Base-by-base conservation (phyloP, 2,329 filamentous ascomycete species). In the Fusarium verticillioides region DNA sequence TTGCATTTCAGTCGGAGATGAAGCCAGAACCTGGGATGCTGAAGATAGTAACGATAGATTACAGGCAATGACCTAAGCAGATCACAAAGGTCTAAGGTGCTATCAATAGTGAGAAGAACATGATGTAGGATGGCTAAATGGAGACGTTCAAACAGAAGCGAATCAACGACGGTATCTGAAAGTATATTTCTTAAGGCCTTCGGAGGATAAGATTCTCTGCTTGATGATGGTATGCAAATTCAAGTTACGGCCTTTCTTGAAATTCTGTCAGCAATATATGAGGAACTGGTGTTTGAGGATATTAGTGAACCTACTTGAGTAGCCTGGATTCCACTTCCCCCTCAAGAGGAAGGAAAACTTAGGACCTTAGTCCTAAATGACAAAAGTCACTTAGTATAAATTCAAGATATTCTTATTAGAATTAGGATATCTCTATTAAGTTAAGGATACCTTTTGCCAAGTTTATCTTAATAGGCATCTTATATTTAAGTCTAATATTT, bases 111-210 rank as follows among this genome's bases (percentile, higher is more conserved):
- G 16, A 60, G 16, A 11, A 64, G 37, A 19, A 60, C 21, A 1
- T 60, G 30, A n/a, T 60, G 19, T 5, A 57, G 9, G 9, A 59
- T 12, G 52, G 52, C 54, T 3, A 28, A 44, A 7, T 42, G 34
- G 28, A 62, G 26, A 13, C 37, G 28, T 40, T 62, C 34, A 3
- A 47, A 28, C 16, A 3, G 28, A 4, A 26, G 26, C 7, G 46
- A 8, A 16, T 28, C 15, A 23, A 4, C 0, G 18, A 5, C 10
- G 7, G 26, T 28, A 2, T n/a, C 23, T 40, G 21, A 3, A n/a
- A 0, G 0, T 23, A 1, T 43, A 4, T 8, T 43, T 18, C 40
- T 18, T 6, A 4, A 4, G 6, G 15, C 1, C 5, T 23, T 23
- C n/a, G n/a, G 11, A 9, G 3, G 40, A 43, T 18, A 18, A 7